phyloP scores from a whole-genome alignment of 2,329 filamentous ascomycete genomes.

The Microcyclospora tardicrescens region DNA sequence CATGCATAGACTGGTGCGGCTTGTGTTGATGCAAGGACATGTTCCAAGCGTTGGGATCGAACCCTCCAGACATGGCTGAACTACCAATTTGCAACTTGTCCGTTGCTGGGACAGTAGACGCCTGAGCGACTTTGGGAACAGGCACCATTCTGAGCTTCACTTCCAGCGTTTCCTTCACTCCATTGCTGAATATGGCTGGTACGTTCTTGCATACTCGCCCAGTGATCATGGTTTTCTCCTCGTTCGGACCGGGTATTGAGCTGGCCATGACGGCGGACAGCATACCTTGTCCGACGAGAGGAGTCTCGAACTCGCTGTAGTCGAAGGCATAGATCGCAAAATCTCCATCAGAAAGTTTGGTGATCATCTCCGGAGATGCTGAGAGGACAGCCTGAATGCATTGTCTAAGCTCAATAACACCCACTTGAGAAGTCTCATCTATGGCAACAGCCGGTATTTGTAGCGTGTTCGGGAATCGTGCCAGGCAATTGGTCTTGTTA shows the following conservation, averaged over 20 bases:
- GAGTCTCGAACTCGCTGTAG: constrained; percentile 87
- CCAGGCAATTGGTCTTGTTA: constrained; percentile 77
- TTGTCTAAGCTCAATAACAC: constrained; percentile 72
- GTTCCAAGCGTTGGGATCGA: constrained; percentile 66
- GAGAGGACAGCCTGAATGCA: constrained; percentile 72
- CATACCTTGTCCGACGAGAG: constrained; percentile 90
- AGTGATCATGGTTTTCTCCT: constrained; percentile 63
- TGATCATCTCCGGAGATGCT: constrained; percentile 74
- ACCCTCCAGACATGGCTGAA: constrained; percentile 43
- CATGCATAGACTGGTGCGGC: constrained; percentile 33
- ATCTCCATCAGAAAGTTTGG: constrained; percentile 54
- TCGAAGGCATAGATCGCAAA: constrained; percentile 97
- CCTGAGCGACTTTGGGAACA: constrained; percentile 52
- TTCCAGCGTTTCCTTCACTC: constrained; percentile 76
- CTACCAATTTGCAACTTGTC: constrained; percentile 47
- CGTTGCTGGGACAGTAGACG: constrained; percentile 48
- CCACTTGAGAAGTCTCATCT: constrained; percentile 69
- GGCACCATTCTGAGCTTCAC: constrained; percentile 80
- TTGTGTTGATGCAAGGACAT: constrained; percentile 55
- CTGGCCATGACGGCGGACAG: constrained; percentile 66
- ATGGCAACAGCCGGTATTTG: constrained; percentile 68
- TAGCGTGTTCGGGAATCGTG: constrained; percentile 67
- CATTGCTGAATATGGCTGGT: constrained; percentile 70
- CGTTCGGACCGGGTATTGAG: constrained; percentile 44
- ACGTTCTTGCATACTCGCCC: constrained; percentile 82